These are phyloP conservation scores for Fusarium lateritium DNA, from an alignment of 2,329 filamentous ascomycete genomes.

Conservation along the genomic window DNA sequence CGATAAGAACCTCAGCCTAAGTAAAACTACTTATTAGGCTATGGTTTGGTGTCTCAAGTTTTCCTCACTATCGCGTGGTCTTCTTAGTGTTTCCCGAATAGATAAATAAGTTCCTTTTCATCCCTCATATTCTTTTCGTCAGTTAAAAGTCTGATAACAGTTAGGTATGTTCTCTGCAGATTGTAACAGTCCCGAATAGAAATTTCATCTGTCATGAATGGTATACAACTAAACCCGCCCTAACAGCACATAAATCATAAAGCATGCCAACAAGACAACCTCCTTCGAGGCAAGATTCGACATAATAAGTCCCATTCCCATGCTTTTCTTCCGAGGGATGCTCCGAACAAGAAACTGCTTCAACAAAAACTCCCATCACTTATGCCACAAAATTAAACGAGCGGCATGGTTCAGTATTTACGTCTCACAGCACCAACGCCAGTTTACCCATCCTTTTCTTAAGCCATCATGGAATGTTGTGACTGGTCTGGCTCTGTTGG, in stretches of 20 bases:
- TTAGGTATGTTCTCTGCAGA: not conserved
- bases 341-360: not conserved
- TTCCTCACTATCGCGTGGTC: no score
- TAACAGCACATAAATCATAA: slow-evolving; percentile 46
- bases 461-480: slow-evolving; percentile 43
- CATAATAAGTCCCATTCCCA: slow-evolving; percentile 5
- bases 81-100: slow-evolving; percentile 19
- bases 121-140: not conserved
- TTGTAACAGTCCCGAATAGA: slow-evolving; percentile 18
- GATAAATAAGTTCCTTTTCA: not conserved
- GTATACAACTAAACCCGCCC: slow-evolving; percentile 41
- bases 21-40: no score
- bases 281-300: slow-evolving; percentile 21
- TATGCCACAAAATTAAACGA: not conserved
- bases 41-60: no score
- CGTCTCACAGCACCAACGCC: not conserved
- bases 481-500: slow-evolving; percentile 45
- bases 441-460: not conserved
- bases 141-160: not conserved
- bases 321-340: slow-evolving; percentile 9
- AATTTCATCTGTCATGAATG: slow-evolving; percentile 39
- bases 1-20: no score
- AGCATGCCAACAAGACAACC: slow-evolving; percentile 22
- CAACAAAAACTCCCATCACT: slow-evolving; percentile 19
- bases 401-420: slow-evolving; percentile 4